Percentiles rank a stretch among this genome's conserved stretches.
These are phyloP conservation scores for Debaryomyces prosopidis DNA, from an alignment of 805 yeast genomes.

Conservation along the genomic window DNA sequence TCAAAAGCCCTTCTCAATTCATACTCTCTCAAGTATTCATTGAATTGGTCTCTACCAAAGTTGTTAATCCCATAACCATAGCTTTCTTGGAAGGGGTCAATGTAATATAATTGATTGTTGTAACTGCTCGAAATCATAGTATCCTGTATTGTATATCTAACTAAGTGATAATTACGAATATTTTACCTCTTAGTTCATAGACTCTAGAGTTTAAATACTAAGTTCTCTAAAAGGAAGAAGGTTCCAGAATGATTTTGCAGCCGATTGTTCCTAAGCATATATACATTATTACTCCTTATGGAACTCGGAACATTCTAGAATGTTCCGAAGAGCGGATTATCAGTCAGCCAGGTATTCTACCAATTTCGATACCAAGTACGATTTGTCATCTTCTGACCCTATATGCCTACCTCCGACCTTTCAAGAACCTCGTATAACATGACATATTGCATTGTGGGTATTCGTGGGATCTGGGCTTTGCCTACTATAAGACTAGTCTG, in stretches of 20 bases:
- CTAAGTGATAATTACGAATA: too few relatives aligned
- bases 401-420: too few relatives aligned
- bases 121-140: neutral
- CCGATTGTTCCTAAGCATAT: conserved; percentile 3
- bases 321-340: neutral
- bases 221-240: neutral
- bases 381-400: too few relatives aligned
- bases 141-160: neutral
- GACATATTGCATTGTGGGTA: too few relatives aligned
- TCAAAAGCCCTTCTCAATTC: neutral
- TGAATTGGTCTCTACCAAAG: neutral
- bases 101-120: neutral
- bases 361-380: too few relatives aligned
- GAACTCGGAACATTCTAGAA: conserved; percentile 1
- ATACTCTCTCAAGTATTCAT: neutral
- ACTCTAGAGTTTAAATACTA: neutral
- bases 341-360: too few relatives aligned
- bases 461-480: too few relatives aligned
- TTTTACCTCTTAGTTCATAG: too few relatives aligned
- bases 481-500: too few relatives aligned
- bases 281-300: neutral
- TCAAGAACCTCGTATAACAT: too few relatives aligned
- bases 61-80: neutral
- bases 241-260: conserved; percentile 1
- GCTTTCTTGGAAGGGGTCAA: neutral